Conservation (phyloP, 2,329 filamentous ascomycete genomes). For the Alternaria viburni region DNA sequence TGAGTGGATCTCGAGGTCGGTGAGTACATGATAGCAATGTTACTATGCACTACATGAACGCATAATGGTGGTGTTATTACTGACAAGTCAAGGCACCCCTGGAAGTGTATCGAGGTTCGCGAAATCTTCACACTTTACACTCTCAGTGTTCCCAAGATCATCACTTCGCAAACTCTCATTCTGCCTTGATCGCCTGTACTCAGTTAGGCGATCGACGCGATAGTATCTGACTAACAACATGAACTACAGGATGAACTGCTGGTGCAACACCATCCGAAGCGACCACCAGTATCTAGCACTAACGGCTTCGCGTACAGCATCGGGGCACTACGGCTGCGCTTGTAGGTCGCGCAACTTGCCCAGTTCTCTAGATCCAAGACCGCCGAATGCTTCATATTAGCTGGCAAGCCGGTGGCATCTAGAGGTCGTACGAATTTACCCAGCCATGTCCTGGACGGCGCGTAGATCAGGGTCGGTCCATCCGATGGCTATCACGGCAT, state of each 20-base stretch:
- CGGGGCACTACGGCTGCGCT: background rate
- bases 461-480: background rate
- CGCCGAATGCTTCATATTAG: background rate
- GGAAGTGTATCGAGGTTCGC: background rate
- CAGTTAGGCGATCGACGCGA: background rate
- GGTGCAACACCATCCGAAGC: background rate
- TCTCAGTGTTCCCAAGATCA: background rate
- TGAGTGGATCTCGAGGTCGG: constrained; percentile 5
- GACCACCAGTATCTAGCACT: background rate
- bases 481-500: background rate
- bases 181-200: background rate
- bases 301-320: background rate
- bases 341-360: background rate
- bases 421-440: background rate
- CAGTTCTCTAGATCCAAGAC: background rate
- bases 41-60: background rate
- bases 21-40: background rate
- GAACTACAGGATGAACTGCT: background rate
- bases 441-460: background rate
- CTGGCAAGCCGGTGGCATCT: background rate
- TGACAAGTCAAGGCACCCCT: background rate
- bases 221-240: background rate
- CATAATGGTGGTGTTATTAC: background rate
- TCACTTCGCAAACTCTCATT: background rate
- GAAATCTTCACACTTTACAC: background rate